Evolutionary conservation across 192 early-diverging fungal species (phyloP).

Genomic region (Coemansia sp.): DNA sequence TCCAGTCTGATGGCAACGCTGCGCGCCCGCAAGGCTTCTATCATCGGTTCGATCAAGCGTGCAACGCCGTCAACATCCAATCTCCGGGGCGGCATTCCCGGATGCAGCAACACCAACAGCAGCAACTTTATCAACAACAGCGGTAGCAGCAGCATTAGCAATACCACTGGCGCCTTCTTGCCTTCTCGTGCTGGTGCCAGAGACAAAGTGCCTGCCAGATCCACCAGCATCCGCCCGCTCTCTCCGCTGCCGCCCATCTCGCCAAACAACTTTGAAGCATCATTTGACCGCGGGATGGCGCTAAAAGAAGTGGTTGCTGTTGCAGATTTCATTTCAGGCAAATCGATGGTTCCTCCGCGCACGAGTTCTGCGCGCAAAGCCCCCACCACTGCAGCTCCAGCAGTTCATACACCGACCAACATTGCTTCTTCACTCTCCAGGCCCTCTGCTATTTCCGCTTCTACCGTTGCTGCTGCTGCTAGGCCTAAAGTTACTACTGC

Average conservation of each 20-base stretch:
- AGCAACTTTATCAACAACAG: not conserved
- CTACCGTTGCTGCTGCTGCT: not conserved
- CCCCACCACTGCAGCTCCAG: not conserved
- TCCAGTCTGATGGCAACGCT: conserved; percentile 30
- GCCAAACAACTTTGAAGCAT: conserved; percentile 53
- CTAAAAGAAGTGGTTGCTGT: conserved; percentile 30
- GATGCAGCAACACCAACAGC: not conserved
- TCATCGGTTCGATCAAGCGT: conserved; percentile 45
- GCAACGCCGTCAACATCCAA: conserved; percentile 18
- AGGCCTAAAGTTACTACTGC: not conserved
- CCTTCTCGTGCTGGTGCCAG: conserved; percentile 13
- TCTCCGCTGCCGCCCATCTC: conserved; percentile 44
- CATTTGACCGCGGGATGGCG: conserved; percentile 47
- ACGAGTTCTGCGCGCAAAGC: conserved; percentile 24
- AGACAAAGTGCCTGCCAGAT: conserved; percentile 14
- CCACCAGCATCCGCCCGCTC: conserved; percentile 32
- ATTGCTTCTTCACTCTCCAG: too few species aligned
- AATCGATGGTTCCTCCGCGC: conserved; percentile 21
- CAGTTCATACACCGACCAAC: too few species aligned
- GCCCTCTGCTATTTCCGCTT: too few species aligned
- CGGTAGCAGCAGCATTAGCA: not conserved
- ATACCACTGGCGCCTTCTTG: not conserved
- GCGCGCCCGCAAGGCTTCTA: conserved; percentile 38
- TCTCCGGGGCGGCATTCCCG: not conserved
- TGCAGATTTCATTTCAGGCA: conserved; percentile 26